Evolutionary conservation across 495 filamentous ascomycete species (phyloP), one percentile per base, ranked within the genome.

Genomic region (Lasiosphaeria hispida): DNA sequence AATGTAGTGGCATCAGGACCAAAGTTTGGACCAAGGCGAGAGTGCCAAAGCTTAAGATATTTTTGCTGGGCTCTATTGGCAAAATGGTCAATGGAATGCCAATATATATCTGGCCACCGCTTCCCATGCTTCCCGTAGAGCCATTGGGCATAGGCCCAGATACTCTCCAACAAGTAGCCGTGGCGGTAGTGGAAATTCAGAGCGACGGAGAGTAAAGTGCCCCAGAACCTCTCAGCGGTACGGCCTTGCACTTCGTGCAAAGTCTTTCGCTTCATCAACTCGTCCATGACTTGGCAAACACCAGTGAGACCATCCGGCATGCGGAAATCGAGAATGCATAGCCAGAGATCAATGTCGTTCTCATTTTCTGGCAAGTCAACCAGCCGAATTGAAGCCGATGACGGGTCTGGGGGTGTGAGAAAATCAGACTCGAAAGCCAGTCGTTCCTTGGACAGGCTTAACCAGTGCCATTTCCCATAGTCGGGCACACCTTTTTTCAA

Each of bases 341-440:
- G 74, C 88, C 88, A 92, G 10, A 90, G 72, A 11, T 72, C 65
- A 53, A 85, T 77, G 63, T 92, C 80, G 17, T 74, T 59, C 33
- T 58, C 62, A 49, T 81, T 67, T 23, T 72, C 65, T 4, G 75
- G 72, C 9, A 74, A 61, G 64, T 90, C 85, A 11, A 90, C 77
- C 37, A 88, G 65, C 36, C 80, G 23, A 30, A 30, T 30, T 30
- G 23, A 72, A 17, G 66, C 58, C 53, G 70, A 61, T n/a, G 64
- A 65, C 61, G 71, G 42, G 11, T 45, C 36, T 30, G 48, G 18
- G 53, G 4, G 13, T 17, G 65, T 33, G 72, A 72, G 53, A 84
- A 67, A 17, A 59, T 84, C 75, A 10, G 83, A 82, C 63, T 87
- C 83, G 58, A 80, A 38, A 13, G 55, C 45, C 8, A 74, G 69